Conservation (phyloP, 2,329 filamentous ascomycete genomes). For the Cordyceps sp. region DNA sequence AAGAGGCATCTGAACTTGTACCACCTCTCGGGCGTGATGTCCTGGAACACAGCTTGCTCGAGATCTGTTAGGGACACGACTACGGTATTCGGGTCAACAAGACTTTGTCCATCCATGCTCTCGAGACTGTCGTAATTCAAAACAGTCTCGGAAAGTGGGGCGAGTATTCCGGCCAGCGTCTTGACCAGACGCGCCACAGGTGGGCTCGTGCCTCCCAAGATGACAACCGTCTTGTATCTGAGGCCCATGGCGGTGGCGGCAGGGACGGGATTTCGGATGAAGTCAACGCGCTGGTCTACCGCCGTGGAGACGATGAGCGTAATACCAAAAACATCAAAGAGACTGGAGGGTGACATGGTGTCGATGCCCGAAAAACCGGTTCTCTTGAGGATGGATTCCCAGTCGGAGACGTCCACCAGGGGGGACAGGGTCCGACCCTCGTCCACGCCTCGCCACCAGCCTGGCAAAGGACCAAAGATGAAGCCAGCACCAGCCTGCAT, state of each 20-base stretch:
- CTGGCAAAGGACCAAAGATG: conserved; percentile 7
- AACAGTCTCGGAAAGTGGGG: neutral
- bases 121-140: neutral
- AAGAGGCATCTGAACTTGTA: neutral
- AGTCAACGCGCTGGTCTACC: neutral
- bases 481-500: neutral
- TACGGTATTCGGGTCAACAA: too few species aligned
- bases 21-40: neutral
- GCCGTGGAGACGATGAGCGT: neutral
- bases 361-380: conserved; percentile 4
- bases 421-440: conserved; percentile 6
- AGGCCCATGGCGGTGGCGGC: neutral
- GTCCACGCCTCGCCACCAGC: conserved; percentile 12
- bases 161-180: too few species aligned
- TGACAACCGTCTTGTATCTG: neutral
- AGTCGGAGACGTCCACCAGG: conserved; percentile 1
- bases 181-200: too few species aligned
- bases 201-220: too few species aligned
- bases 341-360: neutral
- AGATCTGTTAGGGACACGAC: neutral
- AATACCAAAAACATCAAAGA: neutral
- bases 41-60: neutral
- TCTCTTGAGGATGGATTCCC: neutral
- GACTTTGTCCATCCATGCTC: too few species aligned
- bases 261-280: neutral